Evolutionary conservation across 257 asterid species (phyloP).

Genomic region (Lavandula angustifolia): DNA sequence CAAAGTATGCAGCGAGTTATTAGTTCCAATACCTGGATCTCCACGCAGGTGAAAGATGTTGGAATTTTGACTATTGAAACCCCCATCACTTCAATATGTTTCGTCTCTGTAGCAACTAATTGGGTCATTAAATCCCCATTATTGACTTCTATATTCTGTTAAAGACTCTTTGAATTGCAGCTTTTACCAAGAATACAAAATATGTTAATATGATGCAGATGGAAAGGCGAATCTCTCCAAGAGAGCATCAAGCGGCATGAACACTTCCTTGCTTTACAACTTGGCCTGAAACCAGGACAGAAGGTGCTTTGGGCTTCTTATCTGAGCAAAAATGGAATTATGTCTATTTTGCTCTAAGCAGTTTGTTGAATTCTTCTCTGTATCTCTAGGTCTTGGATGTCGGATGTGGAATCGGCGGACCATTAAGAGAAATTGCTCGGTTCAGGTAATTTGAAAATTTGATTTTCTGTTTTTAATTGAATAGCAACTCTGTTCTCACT

Average conservation of each 20-base stretch:
- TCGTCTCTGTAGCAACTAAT: background rate
- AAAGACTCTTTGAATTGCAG: background rate
- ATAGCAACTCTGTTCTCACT: background rate
- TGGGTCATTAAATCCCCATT: slow-evolving; percentile 1
- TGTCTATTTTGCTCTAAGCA: slow-evolving; percentile 4
- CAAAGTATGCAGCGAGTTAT: background rate
- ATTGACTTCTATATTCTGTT: background rate
- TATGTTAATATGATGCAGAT: slow-evolving; percentile 43
- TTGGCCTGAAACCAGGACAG: slow-evolving; percentile 81
- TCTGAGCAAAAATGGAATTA: slow-evolving; percentile 19
- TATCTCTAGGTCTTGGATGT: slow-evolving; percentile 87
- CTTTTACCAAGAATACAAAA: slow-evolving; percentile 1
- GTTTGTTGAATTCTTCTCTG: slow-evolving; percentile 23
- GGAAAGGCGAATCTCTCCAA: slow-evolving; percentile 92
- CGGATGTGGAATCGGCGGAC: slow-evolving; percentile 99
- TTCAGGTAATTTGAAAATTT: slow-evolving; percentile 59
- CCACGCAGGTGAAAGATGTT: background rate
- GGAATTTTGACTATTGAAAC: background rate
- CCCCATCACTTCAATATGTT: background rate
- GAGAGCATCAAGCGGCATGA: slow-evolving; percentile 95
- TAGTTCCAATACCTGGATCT: slow-evolving; percentile 9
- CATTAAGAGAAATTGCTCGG: slow-evolving; percentile 88
- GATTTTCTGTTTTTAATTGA: slow-evolving; percentile 17
- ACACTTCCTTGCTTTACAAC: slow-evolving; percentile 92
- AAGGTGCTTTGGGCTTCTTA: slow-evolving; percentile 47